Base-by-base conservation (phyloP, 495 filamentous ascomycete species). In the Neurospora sp. region DNA sequence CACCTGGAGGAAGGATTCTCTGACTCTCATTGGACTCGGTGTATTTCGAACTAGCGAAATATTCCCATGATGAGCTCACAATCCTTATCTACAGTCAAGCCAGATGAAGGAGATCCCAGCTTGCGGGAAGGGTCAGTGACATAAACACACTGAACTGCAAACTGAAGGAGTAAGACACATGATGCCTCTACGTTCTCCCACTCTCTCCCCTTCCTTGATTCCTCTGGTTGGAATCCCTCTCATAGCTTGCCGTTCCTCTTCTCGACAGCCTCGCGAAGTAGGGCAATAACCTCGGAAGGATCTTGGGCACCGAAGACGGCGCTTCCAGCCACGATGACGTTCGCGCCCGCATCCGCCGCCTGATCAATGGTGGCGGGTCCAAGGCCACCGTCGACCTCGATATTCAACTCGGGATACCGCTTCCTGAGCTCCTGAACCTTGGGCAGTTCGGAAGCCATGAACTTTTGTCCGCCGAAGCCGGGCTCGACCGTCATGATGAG, bases 401-500 rank as follows among this genome's bases (percentile, higher is more conserved):
- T 99, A 84, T 97, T 94, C 69, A 99, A 82, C 5, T 95, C 87
- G 6, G 96, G 96, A 81, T 97, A 99, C 66, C 89, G 88, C 79
- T 90, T 83, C 70, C 96, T 89, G 77, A 99, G 85, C 66, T 90
- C 93, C 70, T 89, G 80, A 39, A 99, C 96, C 83, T 99, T 99
- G 76, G 96, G 96, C 76, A 99, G 87, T 81, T 96, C 93, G 5
- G 91, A 92, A 6, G 93, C 91, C 92, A 98, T 97, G 89, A 99
- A 99, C 80, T 96, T 97, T 82, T 99, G 96, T 15, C 96, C 96
- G 74, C 96, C 96, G 82, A 98, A 99, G 71, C 96, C 96, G 24
- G 96, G 96, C 82, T 99, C 90, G 24, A 99, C 96, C 10, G 96
- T 99, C 96, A 99, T 99, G 45, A 99, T 90, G 11, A 99, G 90